Base-by-base conservation (phyloP, 139 green algal species). In the Helicosporidium sp. region DNA sequence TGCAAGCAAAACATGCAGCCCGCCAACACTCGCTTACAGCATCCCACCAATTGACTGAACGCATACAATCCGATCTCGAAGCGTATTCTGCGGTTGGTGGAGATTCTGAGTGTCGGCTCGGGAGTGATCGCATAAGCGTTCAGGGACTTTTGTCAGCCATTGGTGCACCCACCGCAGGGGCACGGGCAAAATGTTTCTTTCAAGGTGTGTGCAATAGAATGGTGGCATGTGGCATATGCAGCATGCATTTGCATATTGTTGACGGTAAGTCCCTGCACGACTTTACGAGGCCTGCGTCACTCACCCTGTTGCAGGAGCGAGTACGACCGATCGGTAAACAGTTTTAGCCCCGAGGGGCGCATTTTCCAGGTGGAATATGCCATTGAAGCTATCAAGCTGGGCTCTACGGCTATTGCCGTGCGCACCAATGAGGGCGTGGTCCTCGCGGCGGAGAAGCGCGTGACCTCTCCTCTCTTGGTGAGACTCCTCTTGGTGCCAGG, bases 311-410 rank as follows among this genome's bases (percentile, higher is more conserved):
- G 31, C 31, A 37, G 31, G 31, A 37, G 31, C 13, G 31, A 37
- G 13, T 37, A 37, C 13, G 31, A 37, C 13, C 10, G 31, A 37
- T 37, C 31, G 10, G 31, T 37, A 13, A 37, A 37, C 31, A 37
- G 31, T 80, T 70, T 43, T 86, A 60, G 48, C 29, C 61, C 84
- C 25, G 84, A 85, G 41, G 84, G 84, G 1, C 72, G 84, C 15
- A 62, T 99, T 4, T 97, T 99, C 46, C 90, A 99, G 70, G 89
- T 99, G 15, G 89, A 99, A 54, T 97, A 96, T 54, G 89, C 89
- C 5, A 88, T 99, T 8, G 89, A 98, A 50, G 89, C 89, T 16
- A 96, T 98, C 70, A 96, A 96, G 82, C 75, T 97, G 13, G 87
- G 88, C 16, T 94, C 84, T 3, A 97, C 87, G n/a, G 83, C 86